Evolutionary conservation across 2,329 filamentous ascomycete species (phyloP), one percentile per base, ranked within the genome.

Genomic region (Ascochyta viciae-villosae): DNA sequence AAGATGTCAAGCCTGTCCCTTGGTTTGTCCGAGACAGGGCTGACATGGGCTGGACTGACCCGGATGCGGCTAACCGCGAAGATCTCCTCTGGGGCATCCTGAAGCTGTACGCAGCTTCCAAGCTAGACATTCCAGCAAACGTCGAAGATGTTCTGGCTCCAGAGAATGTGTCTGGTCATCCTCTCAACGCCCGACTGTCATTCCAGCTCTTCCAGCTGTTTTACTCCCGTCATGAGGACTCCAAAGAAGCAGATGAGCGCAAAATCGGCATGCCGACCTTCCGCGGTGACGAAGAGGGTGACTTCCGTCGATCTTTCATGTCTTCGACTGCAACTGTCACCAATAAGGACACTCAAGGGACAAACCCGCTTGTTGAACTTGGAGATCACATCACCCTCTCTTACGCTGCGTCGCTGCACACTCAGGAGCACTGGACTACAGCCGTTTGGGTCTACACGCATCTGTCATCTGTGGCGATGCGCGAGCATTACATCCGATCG

Each of bases 41-140:
- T 44, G 77, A 82, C 15, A 78, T 83, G 39, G 74, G 86, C 27
- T 90, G 88, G 84, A 78, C 85, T 16, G 86, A 90, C 59, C 77
- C 80, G 3, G 78, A 86, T 47, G 79, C 82, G 12, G 81, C 84
- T 24, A 76, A 79, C 26, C 83, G 88, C 37, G 87, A 95, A 70
- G 92, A 96, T 71, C 82, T 96, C 7, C 81, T 98, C 1, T 96
- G 94, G 89, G 90, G 92, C 12, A 83, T 99, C 0, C 78, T 99
- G 45, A 91, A 91, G 72, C 81, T 96, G 4, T 96, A 92, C 67
- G 85, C 91, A 1, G 80, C 78, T n/a, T 80, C 85, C n/a, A 76
- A 78, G 9, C 71, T 76, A 57, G 68, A 73, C 24, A 63, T 69
- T 57, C 74, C 67, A 34, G 81, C 77, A 39, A 72, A 74, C 60